These are phyloP conservation scores for Vittaforma corneae DNA, from an alignment of 371 early-diverging fungal species.

Conservation along the genomic window DNA sequence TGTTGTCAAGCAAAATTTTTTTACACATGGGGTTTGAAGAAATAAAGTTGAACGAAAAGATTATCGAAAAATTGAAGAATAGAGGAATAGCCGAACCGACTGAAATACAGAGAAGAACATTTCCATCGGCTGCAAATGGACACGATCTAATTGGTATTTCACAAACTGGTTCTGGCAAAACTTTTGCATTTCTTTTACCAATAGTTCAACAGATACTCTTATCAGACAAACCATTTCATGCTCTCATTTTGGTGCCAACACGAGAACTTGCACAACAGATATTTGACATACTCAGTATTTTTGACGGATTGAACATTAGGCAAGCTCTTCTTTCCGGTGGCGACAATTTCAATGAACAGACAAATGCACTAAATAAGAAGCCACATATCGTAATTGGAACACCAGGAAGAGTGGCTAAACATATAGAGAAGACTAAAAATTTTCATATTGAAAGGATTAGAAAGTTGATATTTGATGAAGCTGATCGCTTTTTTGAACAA, in stretches of 20 bases:
- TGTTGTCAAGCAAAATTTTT: no score
- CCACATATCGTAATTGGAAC: slow-evolving; percentile 93
- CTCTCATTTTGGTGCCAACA: slow-evolving; percentile 79
- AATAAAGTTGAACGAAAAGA: slow-evolving; percentile 61
- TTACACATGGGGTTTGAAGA: slow-evolving; percentile 61
- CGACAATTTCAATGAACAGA: slow-evolving; percentile 77
- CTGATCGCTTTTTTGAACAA: slow-evolving; percentile 90
- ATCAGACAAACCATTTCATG: slow-evolving; percentile 52
- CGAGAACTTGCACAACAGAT: slow-evolving; percentile 92
- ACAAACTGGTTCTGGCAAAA: slow-evolving; percentile 91
- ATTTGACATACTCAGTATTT: slow-evolving; percentile 76
- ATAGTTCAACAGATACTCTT: slow-evolving; percentile 68
- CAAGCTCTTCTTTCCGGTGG: slow-evolving; percentile 86
- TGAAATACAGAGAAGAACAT: slow-evolving; percentile 79
- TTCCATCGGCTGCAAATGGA: slow-evolving; percentile 77
- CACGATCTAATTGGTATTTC: slow-evolving; percentile 90
- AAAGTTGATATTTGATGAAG: slow-evolving; percentile 92
- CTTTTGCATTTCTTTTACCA: slow-evolving; percentile 86
- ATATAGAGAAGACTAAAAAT: slow-evolving; percentile 70
- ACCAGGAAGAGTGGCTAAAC: slow-evolving; percentile 87
- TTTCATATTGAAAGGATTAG: slow-evolving; percentile 69
- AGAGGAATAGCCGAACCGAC: slow-evolving; percentile 50
- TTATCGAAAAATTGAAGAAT: slow-evolving; percentile 49
- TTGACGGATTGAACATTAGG: slow-evolving; percentile 71
- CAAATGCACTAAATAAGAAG: slow-evolving; percentile 70